Evolutionary conservation across 129 eudicot species (phyloP).

Genomic region (Erigeron canadensis): DNA sequence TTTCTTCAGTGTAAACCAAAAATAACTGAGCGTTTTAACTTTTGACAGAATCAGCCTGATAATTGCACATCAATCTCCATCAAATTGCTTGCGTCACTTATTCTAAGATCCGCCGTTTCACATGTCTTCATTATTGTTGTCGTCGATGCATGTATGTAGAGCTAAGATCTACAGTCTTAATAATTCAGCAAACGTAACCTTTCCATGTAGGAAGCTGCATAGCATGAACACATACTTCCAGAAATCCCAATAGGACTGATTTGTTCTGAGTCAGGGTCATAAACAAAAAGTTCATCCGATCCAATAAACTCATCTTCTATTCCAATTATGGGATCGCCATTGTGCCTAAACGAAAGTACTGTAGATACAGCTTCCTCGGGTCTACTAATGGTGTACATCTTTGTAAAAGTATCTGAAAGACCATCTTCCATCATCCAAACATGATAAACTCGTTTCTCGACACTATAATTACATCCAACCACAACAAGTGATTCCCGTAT

Average conservation of each 20-base stretch:
- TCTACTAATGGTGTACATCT: background rate
- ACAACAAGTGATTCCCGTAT: background rate
- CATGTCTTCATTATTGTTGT: background rate
- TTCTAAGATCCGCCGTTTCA: background rate
- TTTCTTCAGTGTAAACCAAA: too few species aligned
- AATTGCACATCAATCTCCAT: background rate
- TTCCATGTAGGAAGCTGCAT: slow-evolving; percentile 6
- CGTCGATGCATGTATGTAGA: background rate
- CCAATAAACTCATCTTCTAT: background rate
- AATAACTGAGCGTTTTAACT: too few species aligned
- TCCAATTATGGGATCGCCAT: background rate
- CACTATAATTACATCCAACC: background rate
- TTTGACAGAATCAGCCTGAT: too few species aligned
- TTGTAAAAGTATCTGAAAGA: background rate
- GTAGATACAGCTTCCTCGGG: background rate
- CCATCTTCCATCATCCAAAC: background rate
- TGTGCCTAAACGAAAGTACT: background rate
- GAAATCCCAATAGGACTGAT: background rate
- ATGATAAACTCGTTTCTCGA: background rate
- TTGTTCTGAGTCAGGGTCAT: background rate
- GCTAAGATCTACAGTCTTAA: background rate
- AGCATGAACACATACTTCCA: background rate
- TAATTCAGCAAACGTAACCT: background rate
- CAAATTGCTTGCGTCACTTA: background rate
- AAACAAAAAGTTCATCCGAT: background rate